These are phyloP conservation scores for Talaromyces stipitatus DNA, from an alignment of 495 filamentous ascomycete genomes.

Conservation along the genomic window DNA sequence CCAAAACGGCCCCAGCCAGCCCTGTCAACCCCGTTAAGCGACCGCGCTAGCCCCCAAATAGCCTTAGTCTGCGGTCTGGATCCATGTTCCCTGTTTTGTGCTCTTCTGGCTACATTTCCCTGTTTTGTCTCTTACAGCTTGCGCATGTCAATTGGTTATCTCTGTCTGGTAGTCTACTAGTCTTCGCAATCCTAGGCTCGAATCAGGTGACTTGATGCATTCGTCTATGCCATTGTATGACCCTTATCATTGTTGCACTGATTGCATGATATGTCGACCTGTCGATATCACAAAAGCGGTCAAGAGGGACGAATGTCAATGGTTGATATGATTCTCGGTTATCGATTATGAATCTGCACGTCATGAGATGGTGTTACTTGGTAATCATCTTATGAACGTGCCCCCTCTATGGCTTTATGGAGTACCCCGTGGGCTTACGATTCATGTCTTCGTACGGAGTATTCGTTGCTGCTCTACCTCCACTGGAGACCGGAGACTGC, in stretches of 20 bases:
- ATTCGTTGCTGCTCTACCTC: no score
- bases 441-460: no score
- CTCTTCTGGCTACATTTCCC: neutral
- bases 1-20: neutral
- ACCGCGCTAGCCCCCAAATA: neutral
- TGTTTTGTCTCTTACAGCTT: no score
- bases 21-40: neutral
- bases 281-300: conserved; percentile 1
- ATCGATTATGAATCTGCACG: neutral
- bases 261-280: neutral
- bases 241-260: neutral
- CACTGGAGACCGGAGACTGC: no score
- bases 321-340: neutral
- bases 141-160: no score
- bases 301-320: neutral
- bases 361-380: neutral
- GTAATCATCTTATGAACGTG: neutral
- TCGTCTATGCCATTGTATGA: no score
- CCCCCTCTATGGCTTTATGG: neutral
- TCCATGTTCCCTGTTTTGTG: neutral
- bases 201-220: no score
- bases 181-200: no score
- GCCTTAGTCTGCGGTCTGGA: neutral
- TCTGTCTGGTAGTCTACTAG: no score
- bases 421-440: no score